These are phyloP conservation scores for Aspergillus jensenii DNA, from an alignment of 2,329 filamentous ascomycete species.

Conservation along the genomic window DNA sequence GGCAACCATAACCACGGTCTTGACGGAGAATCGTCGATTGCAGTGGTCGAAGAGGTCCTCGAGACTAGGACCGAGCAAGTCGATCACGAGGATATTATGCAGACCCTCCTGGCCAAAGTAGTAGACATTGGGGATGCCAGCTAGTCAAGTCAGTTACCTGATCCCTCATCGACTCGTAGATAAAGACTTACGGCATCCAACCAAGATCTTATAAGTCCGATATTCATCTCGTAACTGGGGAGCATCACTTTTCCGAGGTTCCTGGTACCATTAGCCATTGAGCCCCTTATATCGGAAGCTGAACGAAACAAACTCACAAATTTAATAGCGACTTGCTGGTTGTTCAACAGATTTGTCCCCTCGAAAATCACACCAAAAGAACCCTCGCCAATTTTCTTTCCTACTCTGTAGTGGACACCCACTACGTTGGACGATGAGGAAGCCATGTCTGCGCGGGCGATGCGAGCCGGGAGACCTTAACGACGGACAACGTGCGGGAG, in stretches of 20 bases:
- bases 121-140: constrained; percentile 98
- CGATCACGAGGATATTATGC: constrained; percentile 98
- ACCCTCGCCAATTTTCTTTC: constrained; percentile 99
- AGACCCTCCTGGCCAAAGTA: constrained; percentile 98
- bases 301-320: constrained; percentile 65
- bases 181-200: constrained; percentile 86
- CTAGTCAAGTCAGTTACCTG: constrained; percentile 53
- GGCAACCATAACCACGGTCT: constrained; percentile 98
- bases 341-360: constrained; percentile 97
- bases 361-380: constrained; percentile 99
- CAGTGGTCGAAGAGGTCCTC: constrained; percentile 98
- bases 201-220: constrained; percentile 98
- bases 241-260: constrained; percentile 98
- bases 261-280: constrained; percentile 54
- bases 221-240: constrained; percentile 98
- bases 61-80: constrained; percentile 88
- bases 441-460: constrained; percentile 57
- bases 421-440: constrained; percentile 95
- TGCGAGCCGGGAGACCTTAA: constrained; percentile 16
- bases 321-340: constrained; percentile 99
- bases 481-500: constrained; percentile 6
- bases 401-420: constrained; percentile 96
- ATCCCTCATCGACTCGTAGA: neutral
- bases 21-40: constrained; percentile 89
- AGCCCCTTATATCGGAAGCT: neutral